These are phyloP conservation scores for Brettanomyces custersianus DNA, from an alignment of 805 yeast species.

Conservation along the genomic window DNA sequence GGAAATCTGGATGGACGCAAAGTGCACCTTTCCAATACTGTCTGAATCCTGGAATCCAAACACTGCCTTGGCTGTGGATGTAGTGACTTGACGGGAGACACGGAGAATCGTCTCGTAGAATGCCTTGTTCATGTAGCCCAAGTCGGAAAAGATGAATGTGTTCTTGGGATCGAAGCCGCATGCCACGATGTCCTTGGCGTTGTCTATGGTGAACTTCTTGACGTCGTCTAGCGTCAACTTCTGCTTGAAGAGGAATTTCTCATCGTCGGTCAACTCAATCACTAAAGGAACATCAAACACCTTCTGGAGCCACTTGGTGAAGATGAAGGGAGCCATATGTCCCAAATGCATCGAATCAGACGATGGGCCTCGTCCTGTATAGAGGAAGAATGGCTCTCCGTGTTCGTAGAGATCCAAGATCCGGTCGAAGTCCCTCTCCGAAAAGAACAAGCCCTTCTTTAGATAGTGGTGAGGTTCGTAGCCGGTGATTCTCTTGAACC, in stretches of 20 bases:
- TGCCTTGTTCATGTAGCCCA: conserved; percentile 86
- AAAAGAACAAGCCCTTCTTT: conserved; percentile 85
- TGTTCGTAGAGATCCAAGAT: conserved; percentile 87
- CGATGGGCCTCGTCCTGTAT: conserved; percentile 97
- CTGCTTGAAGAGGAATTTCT: conserved; percentile 89
- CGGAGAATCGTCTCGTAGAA: conserved; percentile 92
- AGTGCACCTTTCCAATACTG: conserved; percentile 89
- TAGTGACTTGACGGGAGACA: conserved; percentile 88
- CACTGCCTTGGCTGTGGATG: conserved; percentile 94
- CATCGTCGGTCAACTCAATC: conserved; percentile 93
- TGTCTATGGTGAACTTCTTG: conserved; percentile 66
- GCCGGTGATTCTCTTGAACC: conserved; percentile 82
- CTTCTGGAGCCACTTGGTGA: conserved; percentile 97
- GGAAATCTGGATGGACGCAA: conserved; percentile 93
- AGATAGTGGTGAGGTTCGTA: conserved; percentile 84
- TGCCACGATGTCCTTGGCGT: conserved; percentile 87
- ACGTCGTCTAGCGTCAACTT: conserved; percentile 85
- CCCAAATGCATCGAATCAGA: conserved; percentile 94
- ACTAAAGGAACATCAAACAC: conserved; percentile 95
- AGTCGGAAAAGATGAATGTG: conserved; percentile 90
- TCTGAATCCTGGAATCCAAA: conserved; percentile 95
- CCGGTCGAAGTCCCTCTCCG: conserved; percentile 73
- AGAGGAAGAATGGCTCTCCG: conserved; percentile 90
- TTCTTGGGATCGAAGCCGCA: conserved; percentile 92
- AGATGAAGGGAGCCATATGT: conserved; percentile 89